Base-by-base conservation (phyloP, 352 stramenopile genomes). In the Phytopythium litorale region DNA sequence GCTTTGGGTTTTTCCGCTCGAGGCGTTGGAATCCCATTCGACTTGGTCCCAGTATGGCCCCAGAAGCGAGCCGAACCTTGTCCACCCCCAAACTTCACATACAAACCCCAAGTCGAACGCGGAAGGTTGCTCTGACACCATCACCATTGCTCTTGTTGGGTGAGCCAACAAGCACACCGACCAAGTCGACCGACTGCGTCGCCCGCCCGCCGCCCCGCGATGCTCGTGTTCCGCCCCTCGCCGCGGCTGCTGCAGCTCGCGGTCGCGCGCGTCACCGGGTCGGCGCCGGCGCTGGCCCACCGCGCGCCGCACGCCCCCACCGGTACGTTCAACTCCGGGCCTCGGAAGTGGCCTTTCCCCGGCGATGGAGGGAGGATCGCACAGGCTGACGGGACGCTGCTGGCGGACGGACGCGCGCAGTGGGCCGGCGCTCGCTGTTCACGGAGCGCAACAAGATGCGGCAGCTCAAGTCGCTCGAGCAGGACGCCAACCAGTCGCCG, bases 401-500 rank as follows among this genome's bases (percentile, higher is more conserved):
- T 28, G 25, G 3, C 25, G 25, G 25, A 28, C 25, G 25, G 25
- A 28, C 25, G 25, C 25, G 25, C 25, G 25, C 35, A 13, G 28
- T 48, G 13, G 70, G 68, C 60, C 78, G 72, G 54, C 83, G 86
- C 57, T 81, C 80, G 66, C 70, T 96, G 53, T 94, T 96, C 68
- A 88, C 81, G 33, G 73, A 89, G 55, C 78, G 84, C 28, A 71
- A 75, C 40, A 90, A 89, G 57, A 81, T 89, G 55, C 91, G 90
- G 56, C 80, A 91, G 35, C 76, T 96, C 52, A 96, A 96, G 78
- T 72, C 71, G 65, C 71, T 96, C 50, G 85, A 96, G 60, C 78
- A 94, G 58, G 75, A 89, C 48, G 87, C 87, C 62, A 94, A 96
- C 64, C 63, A 75, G 56, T 71, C 81, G 32, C 83, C 84, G 0